phyloP scores from a whole-genome alignment of 2,329 filamentous ascomycete species.

The Didymella exigua region DNA sequence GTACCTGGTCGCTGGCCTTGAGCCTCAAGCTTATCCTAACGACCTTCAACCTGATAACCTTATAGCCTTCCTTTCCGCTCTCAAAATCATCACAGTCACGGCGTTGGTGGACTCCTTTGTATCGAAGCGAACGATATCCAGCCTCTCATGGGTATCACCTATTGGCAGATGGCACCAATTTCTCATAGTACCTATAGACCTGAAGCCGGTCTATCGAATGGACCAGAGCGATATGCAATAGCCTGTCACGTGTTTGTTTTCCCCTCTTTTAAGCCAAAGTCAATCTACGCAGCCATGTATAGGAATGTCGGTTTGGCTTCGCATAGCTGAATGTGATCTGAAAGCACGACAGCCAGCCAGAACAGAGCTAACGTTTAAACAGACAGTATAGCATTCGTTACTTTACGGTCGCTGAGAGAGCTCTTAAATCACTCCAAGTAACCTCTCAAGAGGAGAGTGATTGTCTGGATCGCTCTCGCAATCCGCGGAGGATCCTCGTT shows the following conservation, averaged over 20 bases:
- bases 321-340: not conserved
- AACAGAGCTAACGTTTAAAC: not conserved
- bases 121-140: slow-evolving; percentile 3
- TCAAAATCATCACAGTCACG: not conserved
- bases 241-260: not conserved
- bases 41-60: not conserved
- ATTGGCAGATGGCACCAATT: not conserved
- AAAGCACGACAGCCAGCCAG: not conserved
- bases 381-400: not conserved
- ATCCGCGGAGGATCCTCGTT: not conserved
- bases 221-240: not conserved
- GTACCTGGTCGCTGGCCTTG: not conserved
- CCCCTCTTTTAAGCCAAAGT: too few species aligned
- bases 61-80: not conserved
- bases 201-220: not conserved
- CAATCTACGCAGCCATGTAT: not conserved
- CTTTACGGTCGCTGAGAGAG: not conserved
- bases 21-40: not conserved
- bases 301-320: not conserved
- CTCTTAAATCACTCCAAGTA: not conserved
- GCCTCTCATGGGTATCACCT: slow-evolving; percentile 4
- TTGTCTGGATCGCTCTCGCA: not conserved
- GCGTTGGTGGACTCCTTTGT: not conserved
- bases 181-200: slow-evolving; percentile 1
- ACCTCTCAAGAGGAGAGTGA: not conserved